phyloP scores from a whole-genome alignment of 2,329 filamentous ascomycete species.

The Lachnellula subtilissima region DNA sequence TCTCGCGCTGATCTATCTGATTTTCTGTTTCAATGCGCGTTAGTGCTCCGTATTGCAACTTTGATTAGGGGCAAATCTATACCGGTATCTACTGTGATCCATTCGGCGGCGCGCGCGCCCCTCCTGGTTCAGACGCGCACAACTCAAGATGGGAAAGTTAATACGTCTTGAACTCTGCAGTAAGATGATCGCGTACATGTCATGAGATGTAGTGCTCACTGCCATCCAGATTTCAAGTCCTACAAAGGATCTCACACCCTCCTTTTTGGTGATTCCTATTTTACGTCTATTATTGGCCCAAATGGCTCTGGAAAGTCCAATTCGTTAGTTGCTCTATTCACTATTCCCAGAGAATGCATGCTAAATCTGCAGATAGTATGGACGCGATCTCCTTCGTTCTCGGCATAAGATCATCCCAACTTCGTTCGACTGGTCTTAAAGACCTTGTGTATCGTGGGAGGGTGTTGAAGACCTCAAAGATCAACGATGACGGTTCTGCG shows the following conservation, averaged over 20 bases:
- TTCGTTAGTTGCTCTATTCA: constrained; percentile 60
- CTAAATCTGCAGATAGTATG: constrained; percentile 60
- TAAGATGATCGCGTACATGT: constrained; percentile 41
- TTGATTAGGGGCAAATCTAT: neutral
- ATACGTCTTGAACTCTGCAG: constrained; percentile 92
- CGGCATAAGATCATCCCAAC: constrained; percentile 96
- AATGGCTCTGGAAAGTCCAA: constrained; percentile 99
- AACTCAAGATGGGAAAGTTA: constrained; percentile 81
- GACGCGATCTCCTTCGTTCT: constrained; percentile 98
- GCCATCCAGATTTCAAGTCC: constrained; percentile 83
- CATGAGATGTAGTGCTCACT: constrained; percentile 14
- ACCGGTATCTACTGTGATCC: neutral
- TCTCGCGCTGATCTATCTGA: too few species aligned
- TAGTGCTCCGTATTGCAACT: neutral
- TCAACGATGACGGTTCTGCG: constrained; percentile 80
- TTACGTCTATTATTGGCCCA: constrained; percentile 97
- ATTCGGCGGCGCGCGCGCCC: constrained; percentile 20
- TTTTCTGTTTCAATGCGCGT: neutral
- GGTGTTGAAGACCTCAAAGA: constrained; percentile 85
- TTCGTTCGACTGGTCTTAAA: constrained; percentile 87
- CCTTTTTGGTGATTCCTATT: constrained; percentile 95
- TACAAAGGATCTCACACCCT: constrained; percentile 96
- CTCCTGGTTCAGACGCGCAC: constrained; percentile 20
- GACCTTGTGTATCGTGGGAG: constrained; percentile 95
- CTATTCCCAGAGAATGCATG: constrained; percentile 3